phyloP scores from a whole-genome alignment of 2,329 filamentous ascomycete genomes.

The Metarhizium robertsii region DNA sequence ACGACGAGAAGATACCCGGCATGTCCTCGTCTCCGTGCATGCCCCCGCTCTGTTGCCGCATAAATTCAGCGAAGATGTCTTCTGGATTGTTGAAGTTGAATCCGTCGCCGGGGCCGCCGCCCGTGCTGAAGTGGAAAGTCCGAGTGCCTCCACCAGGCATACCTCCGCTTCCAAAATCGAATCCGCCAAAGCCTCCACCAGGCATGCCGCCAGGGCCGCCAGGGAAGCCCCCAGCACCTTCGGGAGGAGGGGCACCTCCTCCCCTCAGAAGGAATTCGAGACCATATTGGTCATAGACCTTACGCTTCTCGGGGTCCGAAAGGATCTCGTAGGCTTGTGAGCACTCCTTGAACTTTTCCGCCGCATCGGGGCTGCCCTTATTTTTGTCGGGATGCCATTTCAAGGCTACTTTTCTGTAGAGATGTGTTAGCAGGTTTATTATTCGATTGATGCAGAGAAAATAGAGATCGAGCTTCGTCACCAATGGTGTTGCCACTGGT shows the following conservation, averaged over 20 bases:
- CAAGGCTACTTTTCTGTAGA: slow-evolving; percentile 67
- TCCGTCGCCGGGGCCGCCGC: slow-evolving; percentile 42
- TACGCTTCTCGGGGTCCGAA: slow-evolving; percentile 92
- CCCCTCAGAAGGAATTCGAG: slow-evolving; percentile 86
- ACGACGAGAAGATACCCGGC: slow-evolving; percentile 43
- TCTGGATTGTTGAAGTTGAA: slow-evolving; percentile 80
- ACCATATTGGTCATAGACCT: slow-evolving; percentile 89
- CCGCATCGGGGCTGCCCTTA: slow-evolving; percentile 74
- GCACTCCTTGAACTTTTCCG: slow-evolving; percentile 96
- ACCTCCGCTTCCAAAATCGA: slow-evolving; percentile 40
- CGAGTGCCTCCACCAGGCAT: slow-evolving; percentile 34
- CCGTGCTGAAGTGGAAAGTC: slow-evolving; percentile 57
- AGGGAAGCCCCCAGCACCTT: slow-evolving; percentile 47
- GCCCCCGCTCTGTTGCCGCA: slow-evolving; percentile 42
- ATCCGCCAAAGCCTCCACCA: slow-evolving; percentile 40
- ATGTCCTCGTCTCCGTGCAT: slow-evolving; percentile 34
- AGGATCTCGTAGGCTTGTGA: slow-evolving; percentile 98
- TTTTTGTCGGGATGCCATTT: slow-evolving; percentile 98
- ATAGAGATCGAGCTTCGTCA: background rate
- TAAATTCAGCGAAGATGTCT: slow-evolving; percentile 77
- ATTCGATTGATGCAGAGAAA: background rate
- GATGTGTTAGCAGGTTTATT: background rate
- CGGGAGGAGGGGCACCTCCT: slow-evolving; percentile 58
- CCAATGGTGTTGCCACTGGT: background rate
- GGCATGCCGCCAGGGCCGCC: slow-evolving; percentile 48